Base-by-base conservation (phyloP, 2,329 filamentous ascomycete species). In the Ceratocystis cubensis region DNA sequence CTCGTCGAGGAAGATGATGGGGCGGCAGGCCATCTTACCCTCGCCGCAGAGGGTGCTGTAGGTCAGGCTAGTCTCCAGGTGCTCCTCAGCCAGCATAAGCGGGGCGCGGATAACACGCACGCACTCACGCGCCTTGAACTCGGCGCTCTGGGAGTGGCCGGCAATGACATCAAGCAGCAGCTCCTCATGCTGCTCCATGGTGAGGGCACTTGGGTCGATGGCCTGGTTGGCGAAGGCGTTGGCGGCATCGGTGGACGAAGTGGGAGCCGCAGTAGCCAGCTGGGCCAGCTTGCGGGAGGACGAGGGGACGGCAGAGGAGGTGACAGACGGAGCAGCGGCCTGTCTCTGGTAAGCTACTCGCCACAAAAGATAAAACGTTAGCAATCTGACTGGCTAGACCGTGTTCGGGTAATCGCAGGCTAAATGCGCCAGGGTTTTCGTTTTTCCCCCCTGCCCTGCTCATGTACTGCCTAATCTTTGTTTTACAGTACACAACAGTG, bases 151-250 rank as follows among this genome's bases (percentile, higher is more conserved):
- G n/a, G 45, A 44, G 57, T 68, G 63, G 25, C 41, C 28, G 33
- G 66, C 66, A 59, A 68, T 68, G n/a, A 68, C 66, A 44, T 68
- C 66, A 56, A 68, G 63, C 5, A 68, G 66, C 15, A 68, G 63
- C 30, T 68, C 57, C 56, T 68, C 66, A 25, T 68, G 66, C 28
- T 68, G 56, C 30, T 37, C 59, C 63, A 57, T 63, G 13, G 63
- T 46, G 8, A 68, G 59, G 6, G 63, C 45, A n/a, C 63, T 45
- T 37, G 63, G 63, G 20, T 68, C 64, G 30, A 61, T 61, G 30
- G 56, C 25, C 45, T 65, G 64, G 53, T n/a, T 30, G 59, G 64
- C 41, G 59, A 68, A 68, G 17, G 62, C 53, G 25, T 48, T 57
- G n/a, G 57, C 56, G 33, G 53, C 63, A 5, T 65, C 59, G 25